A percentile compares a stretch with the other conserved stretches of the same genome.
These are phyloP conservation scores for Metarhizium rileyi DNA, from an alignment of 2,329 filamentous ascomycete species.

Conservation along the genomic window DNA sequence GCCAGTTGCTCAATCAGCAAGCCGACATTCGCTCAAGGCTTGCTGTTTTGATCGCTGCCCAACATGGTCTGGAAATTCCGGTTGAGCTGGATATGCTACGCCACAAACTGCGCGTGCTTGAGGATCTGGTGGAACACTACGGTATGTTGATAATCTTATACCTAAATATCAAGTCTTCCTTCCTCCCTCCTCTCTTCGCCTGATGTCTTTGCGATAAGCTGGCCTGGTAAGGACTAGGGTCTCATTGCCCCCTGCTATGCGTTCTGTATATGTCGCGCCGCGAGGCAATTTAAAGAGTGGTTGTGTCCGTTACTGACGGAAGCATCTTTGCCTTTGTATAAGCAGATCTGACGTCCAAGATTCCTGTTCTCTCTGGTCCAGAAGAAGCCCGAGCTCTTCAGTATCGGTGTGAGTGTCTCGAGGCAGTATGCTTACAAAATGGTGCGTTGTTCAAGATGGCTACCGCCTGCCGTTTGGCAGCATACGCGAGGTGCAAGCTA, in stretches of 20 bases:
- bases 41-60: constrained; percentile 35
- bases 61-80: constrained; percentile 36
- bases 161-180: background rate
- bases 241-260: background rate
- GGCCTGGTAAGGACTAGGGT: background rate
- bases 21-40: constrained; percentile 43
- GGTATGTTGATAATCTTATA: constrained; percentile 26
- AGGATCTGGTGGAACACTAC: constrained; percentile 37
- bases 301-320: constrained; percentile 1
- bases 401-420: constrained; percentile 49
- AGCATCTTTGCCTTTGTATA: background rate
- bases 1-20: constrained; percentile 39
- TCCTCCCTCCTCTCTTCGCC: constrained; percentile 2
- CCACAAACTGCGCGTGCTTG: constrained; percentile 42
- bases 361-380: constrained; percentile 40
- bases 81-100: constrained; percentile 45
- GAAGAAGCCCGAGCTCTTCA: constrained; percentile 49
- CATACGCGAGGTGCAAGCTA: background rate
- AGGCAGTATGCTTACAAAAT: constrained; percentile 36
- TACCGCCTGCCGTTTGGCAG: background rate
- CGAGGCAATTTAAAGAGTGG: background rate
- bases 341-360: constrained; percentile 19
- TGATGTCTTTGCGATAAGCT: background rate
- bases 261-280: background rate
- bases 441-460: constrained; percentile 13